Evolutionary conservation across 148 eudicot species (phyloP).

Genomic region (Rhododendron williamsianum): DNA sequence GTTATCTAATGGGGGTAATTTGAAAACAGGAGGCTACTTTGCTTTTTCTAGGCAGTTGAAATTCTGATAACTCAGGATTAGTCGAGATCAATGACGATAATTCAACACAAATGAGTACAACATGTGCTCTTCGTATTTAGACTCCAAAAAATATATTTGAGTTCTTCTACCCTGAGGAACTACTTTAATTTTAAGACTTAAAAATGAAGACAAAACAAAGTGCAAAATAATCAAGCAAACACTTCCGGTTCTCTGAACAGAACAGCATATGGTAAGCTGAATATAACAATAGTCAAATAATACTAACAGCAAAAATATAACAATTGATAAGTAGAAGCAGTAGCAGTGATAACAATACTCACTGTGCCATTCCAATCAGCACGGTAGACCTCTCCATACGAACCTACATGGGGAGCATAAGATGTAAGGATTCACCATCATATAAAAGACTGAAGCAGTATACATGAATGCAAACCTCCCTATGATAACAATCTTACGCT

Average conservation of each 20-base stretch:
- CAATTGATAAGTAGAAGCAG: neutral
- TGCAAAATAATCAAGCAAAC: neutral
- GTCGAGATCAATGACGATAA: neutral
- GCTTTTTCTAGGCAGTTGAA: neutral
- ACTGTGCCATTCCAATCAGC: constrained; percentile 99
- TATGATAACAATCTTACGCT: neutral
- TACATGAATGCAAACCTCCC: neutral
- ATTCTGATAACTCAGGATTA: neutral
- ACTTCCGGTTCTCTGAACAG: neutral
- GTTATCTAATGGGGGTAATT: neutral
- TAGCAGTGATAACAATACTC: constrained; percentile 30
- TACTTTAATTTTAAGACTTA: neutral
- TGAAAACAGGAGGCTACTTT: neutral
- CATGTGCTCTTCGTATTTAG: neutral
- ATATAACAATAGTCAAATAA: neutral
- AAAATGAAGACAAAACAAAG: constrained; percentile 4
- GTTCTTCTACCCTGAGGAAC: neutral
- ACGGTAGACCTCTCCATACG: constrained; percentile 96
- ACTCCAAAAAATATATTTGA: neutral
- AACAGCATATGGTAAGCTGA: neutral
- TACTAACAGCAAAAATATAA: neutral
- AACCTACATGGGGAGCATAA: constrained; percentile 40
- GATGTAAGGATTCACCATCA: too few species aligned
- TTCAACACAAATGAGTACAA: neutral
- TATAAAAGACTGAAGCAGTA: neutral